Conservation (phyloP, 2,329 filamentous ascomycete genomes). For the Claviceps humidiphila region DNA sequence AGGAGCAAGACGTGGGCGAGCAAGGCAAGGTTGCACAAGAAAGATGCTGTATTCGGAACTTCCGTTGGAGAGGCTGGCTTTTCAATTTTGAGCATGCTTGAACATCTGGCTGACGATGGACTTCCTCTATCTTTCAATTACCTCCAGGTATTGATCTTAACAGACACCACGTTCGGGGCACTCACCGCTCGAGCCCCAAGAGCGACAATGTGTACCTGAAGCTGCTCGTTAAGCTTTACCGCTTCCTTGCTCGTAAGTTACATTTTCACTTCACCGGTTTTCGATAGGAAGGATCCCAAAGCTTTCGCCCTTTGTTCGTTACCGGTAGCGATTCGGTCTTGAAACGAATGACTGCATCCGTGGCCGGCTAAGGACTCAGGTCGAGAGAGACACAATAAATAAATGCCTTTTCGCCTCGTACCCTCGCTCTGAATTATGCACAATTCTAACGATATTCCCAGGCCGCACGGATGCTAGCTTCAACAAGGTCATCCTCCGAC, state of each 20-base stretch:
- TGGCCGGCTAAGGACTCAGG: background rate
- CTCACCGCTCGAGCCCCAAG: slow-evolving; percentile 90
- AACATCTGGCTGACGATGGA: slow-evolving; percentile 48
- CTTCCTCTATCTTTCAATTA: slow-evolving; percentile 18
- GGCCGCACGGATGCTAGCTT: slow-evolving; percentile 93
- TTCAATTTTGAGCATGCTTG: slow-evolving; percentile 46
- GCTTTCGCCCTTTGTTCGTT: too few relatives aligned
- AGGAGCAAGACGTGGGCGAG: background rate
- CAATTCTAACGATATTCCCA: slow-evolving; percentile 21
- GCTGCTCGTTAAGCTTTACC: slow-evolving; percentile 96
- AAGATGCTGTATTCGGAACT: background rate
- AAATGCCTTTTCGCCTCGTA: too few relatives aligned
- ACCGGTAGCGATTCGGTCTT: too few relatives aligned
- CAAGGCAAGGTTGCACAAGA: background rate
- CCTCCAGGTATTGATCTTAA: slow-evolving; percentile 57
- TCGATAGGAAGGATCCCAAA: too few relatives aligned
- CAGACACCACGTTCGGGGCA: slow-evolving; percentile 54
- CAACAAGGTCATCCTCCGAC: slow-evolving; percentile 97
- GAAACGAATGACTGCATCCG: background rate
- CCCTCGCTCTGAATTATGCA: too few relatives aligned
- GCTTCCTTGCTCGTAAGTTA: slow-evolving; percentile 74
- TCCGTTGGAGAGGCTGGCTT: slow-evolving; percentile 7
- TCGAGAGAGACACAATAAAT: too few relatives aligned
- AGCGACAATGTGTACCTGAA: slow-evolving; percentile 97
- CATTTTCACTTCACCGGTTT: too few relatives aligned